Evolutionary conservation across 306 rosid species (phyloP), one percentile per base, ranked within the genome.

Genomic region (Dalbergia cultrata): DNA sequence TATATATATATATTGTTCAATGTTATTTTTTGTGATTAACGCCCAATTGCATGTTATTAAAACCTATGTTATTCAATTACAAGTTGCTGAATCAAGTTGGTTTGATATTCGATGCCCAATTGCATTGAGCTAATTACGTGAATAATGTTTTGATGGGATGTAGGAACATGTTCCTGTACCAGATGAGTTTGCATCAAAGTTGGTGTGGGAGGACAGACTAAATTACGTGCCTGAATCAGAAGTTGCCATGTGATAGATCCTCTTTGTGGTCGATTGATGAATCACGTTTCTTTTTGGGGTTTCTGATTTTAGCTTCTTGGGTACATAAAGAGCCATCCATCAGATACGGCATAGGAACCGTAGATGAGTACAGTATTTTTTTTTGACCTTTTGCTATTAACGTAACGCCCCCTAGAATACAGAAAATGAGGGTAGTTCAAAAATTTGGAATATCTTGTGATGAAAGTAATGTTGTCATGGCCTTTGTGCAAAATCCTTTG

Each of bases 131-230:
- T 59, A 39, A 21, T 26, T 5, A 16, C 33, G 3, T 11, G 5
- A 49, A n/a, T 33, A 26, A 45, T 75, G 70, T 16, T 45, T 60
- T 26, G 19, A 3, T 61, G 63, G 37, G 34, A 39, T 33, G 64
- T 63, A 76, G 80, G 95, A 90, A 71, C 90, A 90, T 74, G 89
- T 85, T n/a, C 93, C 93, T 1, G 92, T 87, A 79, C 85, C 82
- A 44, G 97, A 92, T 53, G 97, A 92, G 74, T 45, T 85, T 63
- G 90, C 88, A n/a, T 78, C 97, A 62, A 88, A 90, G 85, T 75
- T 92, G 90, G 94, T 87, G 74, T 92, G 97, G 97, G 97, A 90
- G 33, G 92, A 84, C n/a, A 86, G 92, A 78, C 78, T 81, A 70
- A 84, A 75, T 69, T 82, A 86, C 47, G 86, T 81, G 74, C 75